Percentiles rank a stretch among this genome's conserved stretches.
Evolutionary conservation across 2,329 filamentous ascomycete genomes (phyloP).

Genomic region (Pleoardoris graminearum): DNA sequence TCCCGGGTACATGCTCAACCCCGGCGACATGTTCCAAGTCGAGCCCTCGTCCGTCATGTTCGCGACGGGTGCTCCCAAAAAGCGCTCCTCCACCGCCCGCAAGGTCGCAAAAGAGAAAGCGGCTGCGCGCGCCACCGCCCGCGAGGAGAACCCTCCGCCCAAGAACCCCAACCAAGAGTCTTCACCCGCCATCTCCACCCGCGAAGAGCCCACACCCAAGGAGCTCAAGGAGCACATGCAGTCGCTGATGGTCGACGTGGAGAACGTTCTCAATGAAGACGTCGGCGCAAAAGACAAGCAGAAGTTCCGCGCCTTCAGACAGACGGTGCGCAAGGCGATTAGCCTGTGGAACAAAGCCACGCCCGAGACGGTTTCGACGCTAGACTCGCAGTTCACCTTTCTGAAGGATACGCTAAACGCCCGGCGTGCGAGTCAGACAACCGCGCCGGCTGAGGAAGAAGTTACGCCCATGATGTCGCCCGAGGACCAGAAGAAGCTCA

Average conservation of each 20-base stretch:
- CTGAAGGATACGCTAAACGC: slow-evolving; percentile 33
- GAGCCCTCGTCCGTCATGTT: slow-evolving; percentile 85
- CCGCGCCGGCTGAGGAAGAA: slow-evolving; percentile 13
- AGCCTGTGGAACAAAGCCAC: slow-evolving; percentile 53
- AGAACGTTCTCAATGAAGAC: slow-evolving; percentile 60
- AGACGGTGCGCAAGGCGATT: slow-evolving; percentile 66
- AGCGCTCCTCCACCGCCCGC: slow-evolving; percentile 34
- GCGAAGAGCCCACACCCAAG: slow-evolving; percentile 32
- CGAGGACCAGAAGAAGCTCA: slow-evolving; percentile 63
- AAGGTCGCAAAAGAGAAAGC: slow-evolving; percentile 34
- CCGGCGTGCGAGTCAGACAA: slow-evolving; percentile 8
- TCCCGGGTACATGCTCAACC: slow-evolving; percentile 91
- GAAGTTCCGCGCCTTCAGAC: slow-evolving; percentile 72
- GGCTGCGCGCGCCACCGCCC: slow-evolving; percentile 33
- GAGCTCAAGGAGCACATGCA: slow-evolving; percentile 43
- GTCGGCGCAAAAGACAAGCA: slow-evolving; percentile 74
- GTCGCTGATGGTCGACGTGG: slow-evolving; percentile 55
- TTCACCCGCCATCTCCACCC: slow-evolving; percentile 12
- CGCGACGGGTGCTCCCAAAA: slow-evolving; percentile 77
- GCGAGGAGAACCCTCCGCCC: slow-evolving; percentile 20
- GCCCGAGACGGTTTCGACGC: slow-evolving; percentile 51
- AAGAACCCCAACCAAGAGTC: slow-evolving; percentile 18
- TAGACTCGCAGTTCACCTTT: slow-evolving; percentile 53
- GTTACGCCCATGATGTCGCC: slow-evolving; percentile 31
- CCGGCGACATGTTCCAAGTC: slow-evolving; percentile 97